A percentile compares a stretch with the other conserved stretches of the same genome.
Evolutionary conservation across 176 grass and related monocot species (phyloP).

Genomic region (Triticum dicoccoides): DNA sequence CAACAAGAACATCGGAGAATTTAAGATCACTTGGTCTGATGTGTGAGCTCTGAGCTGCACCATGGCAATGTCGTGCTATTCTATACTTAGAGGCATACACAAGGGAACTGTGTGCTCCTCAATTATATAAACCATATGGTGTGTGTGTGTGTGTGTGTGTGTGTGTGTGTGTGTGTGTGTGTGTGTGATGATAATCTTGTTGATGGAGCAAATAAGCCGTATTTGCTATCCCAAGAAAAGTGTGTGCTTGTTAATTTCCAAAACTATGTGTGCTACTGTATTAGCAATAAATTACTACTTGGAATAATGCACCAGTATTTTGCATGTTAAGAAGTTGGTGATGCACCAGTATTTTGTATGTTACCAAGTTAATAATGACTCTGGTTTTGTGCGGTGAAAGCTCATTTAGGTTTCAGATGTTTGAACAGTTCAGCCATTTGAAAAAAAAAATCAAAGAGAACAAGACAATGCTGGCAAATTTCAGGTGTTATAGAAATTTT

Average conservation of each 20-base stretch:
- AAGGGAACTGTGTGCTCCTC: neutral
- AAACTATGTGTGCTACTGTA: neutral
- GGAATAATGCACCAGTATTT: neutral
- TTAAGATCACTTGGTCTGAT: conserved; percentile 60
- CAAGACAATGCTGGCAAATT: neutral
- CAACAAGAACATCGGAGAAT: conserved; percentile 26
- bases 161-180: neutral
- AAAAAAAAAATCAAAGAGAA: neutral
- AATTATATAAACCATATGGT: neutral
- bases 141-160: neutral
- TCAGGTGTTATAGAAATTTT: neutral
- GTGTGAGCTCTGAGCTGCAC: conserved; percentile 35
- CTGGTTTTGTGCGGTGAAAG: neutral
- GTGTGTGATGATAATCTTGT: neutral
- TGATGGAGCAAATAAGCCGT: neutral
- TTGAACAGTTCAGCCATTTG: neutral
- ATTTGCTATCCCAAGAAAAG: conserved; percentile 1
- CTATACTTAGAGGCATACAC: neutral
- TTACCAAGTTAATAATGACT: neutral
- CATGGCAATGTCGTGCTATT: neutral
- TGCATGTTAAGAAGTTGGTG: neutral
- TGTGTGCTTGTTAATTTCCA: neutral
- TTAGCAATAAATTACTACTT: neutral
- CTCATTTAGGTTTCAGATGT: neutral
- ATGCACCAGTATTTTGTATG: conserved; percentile 5